Base-by-base conservation (phyloP, 2,329 filamentous ascomycete genomes). In the Fusarium chaquense region DNA sequence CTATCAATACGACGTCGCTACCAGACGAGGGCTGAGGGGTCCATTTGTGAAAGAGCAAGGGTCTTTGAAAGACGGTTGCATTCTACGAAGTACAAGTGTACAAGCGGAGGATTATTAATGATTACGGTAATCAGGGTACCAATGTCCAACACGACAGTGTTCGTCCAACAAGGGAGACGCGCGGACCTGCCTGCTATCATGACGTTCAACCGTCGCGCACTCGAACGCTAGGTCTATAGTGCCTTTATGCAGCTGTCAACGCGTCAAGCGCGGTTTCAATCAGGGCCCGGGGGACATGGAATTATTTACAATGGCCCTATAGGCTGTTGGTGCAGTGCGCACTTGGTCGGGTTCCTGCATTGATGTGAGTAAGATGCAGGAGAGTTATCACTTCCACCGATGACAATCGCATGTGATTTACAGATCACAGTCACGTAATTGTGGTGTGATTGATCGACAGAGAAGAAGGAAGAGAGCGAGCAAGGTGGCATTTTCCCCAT, bases 321-420 rank as follows among this genome's bases (percentile, higher is more conserved):
- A 53, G 26, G 26, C 24, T 30, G 67, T 62, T 54, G 35, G 36
- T 18, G 50, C 46, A 69, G 43, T 36, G 50, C 38, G 54, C 41
- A 47, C 45, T 50, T 57, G 55, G 66, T 61, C 72, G 72, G 70
- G 72, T 74, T 74, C 72, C 72, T 74, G 72, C 72, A 74, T 74
- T 64, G 65, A 74, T 58, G 53, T 58, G 44, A 58, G 60, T 53
- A 60, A 30, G 30, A 57, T 53, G 70, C 70, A 74, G 70, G 70
- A 65, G 72, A 62, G 30, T 35, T 55, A 44, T 55, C 57, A 58
- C 43, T 59, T 53, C 38, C 26, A n/a, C 22, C 51, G 41, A 46
- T 59, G 51, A 24, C 51, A 50, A 35, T 24, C 24, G 33, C 67
- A 52, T 67, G 26, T 57, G 53, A 53, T 40, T 50, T 44, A 49